These are phyloP conservation scores for Ceratocystis lukuohia DNA, from an alignment of 2,329 filamentous ascomycete genomes.

Conservation along the genomic window DNA sequence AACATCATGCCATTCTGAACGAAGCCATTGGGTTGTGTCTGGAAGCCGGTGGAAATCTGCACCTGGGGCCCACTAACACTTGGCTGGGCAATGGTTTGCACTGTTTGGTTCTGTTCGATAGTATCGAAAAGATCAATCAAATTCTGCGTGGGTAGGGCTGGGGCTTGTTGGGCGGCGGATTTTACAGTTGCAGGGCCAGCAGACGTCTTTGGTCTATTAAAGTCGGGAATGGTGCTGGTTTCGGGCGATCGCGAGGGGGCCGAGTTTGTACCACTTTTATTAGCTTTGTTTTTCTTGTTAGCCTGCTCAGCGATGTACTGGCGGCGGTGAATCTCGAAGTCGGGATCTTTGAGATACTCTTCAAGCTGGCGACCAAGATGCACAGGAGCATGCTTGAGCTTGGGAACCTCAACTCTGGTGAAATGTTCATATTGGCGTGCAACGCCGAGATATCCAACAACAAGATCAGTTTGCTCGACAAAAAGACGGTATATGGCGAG, in stretches of 20 bases:
- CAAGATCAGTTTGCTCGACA: conserved; percentile 78
- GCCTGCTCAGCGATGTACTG: conserved; percentile 86
- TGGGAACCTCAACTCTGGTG: conserved; percentile 86
- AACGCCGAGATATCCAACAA: conserved; percentile 77
- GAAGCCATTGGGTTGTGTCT: conserved; percentile 29
- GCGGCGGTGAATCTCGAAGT: conserved; percentile 84
- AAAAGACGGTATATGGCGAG: conserved; percentile 88
- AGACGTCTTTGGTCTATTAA: conserved; percentile 27
- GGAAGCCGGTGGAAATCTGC: conserved; percentile 27
- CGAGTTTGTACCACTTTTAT: conserved; percentile 25
- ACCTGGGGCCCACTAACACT: conserved; percentile 21
- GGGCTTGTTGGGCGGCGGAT: conserved; percentile 5
- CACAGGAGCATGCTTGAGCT: conserved; percentile 91
- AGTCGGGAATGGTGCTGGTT: conserved; percentile 25
- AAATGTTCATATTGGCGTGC: conserved; percentile 85
- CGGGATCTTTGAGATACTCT: conserved; percentile 85
- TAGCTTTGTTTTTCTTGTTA: conserved; percentile 42
- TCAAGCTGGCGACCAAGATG: conserved; percentile 80
- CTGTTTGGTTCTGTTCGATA: conserved; percentile 75
- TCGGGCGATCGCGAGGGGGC: conserved; percentile 23
- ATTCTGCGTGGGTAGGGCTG: conserved; percentile 44
- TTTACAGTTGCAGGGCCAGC: conserved; percentile 21
- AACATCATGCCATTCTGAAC: conserved; percentile 21
- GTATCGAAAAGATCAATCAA: conserved; percentile 92
- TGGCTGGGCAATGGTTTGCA: conserved; percentile 31